Conservation (phyloP, 78 protist species). For the Dictyostelium firmibasis region DNA sequence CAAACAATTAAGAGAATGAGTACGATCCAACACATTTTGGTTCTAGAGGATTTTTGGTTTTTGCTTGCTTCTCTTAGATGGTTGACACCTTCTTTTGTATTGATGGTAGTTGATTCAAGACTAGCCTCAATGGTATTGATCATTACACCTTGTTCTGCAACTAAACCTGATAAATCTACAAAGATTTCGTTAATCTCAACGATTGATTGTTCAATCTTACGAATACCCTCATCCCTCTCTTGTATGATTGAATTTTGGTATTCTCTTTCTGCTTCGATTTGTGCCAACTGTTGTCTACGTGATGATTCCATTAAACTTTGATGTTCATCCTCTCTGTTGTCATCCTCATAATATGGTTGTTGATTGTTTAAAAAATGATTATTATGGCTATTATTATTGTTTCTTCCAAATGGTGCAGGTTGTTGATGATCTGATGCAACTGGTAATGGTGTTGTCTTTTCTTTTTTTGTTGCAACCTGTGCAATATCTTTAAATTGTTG, state of each 20-base stretch:
- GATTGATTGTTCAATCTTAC: conserved; percentile 82
- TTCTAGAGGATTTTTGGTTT: conserved; percentile 57
- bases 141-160: conserved; percentile 86
- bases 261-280: conserved; percentile 80
- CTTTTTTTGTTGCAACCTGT: conserved; percentile 51
- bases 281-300: conserved; percentile 54
- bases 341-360: conserved; percentile 22
- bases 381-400: not conserved
- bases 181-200: conserved; percentile 88
- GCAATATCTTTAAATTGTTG: conserved; percentile 66
- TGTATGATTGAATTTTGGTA: conserved; percentile 83
- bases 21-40: conserved; percentile 80
- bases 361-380: not conserved
- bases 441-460: conserved; percentile 69
- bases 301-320: conserved; percentile 73
- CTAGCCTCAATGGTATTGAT: conserved; percentile 57
- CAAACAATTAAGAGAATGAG: conserved; percentile 77
- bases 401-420: not conserved
- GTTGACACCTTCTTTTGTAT: conserved; percentile 57
- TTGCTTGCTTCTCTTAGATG: conserved; percentile 57
- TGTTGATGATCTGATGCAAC: not conserved
- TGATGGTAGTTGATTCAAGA: conserved; percentile 43
- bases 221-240: conserved; percentile 87
- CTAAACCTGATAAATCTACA: conserved; percentile 83
- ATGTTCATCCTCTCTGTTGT: conserved; percentile 38